phyloP scores from a whole-genome alignment of 768 basidiomycete species.

The Mycena kentingensis region DNA sequence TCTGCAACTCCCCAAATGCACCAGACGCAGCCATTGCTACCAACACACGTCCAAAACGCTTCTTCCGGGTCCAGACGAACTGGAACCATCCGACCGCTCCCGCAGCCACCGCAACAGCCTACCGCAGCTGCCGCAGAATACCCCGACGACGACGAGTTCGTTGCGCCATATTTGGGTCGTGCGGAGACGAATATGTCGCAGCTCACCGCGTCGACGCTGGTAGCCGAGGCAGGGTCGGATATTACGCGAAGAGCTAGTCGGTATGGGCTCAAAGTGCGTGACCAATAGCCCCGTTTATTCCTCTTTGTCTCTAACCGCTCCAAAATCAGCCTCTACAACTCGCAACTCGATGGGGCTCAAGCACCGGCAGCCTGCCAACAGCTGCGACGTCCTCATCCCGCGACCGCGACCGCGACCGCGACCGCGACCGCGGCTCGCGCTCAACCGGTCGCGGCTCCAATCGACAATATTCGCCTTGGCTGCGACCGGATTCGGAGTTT shows the following conservation, averaged over 20 bases:
- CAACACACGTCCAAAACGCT: neutral
- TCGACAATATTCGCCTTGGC: too few species aligned
- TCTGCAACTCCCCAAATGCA: neutral
- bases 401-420: neutral
- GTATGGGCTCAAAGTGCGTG: slow-evolving; percentile 11
- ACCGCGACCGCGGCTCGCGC: neutral
- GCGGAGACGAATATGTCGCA: slow-evolving; percentile 22
- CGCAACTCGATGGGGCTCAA: slow-evolving; percentile 8
- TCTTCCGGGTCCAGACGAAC: too few species aligned
- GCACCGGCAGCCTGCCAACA: too few species aligned
- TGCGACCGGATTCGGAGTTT: slow-evolving; percentile 7
- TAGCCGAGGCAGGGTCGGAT: slow-evolving; percentile 26
- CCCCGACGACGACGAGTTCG: slow-evolving; percentile 13
- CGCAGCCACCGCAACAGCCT: too few species aligned
- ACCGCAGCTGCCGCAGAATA: too few species aligned
- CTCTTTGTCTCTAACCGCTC: neutral
- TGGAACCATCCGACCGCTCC: too few species aligned
- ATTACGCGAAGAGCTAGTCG: neutral
- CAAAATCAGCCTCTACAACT: slow-evolving; percentile 10
- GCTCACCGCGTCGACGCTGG: slow-evolving; percentile 26
- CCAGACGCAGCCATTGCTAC: neutral
- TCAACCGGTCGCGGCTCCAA: slow-evolving; percentile 4
- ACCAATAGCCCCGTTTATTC: neutral
- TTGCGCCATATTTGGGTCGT: slow-evolving; percentile 9
- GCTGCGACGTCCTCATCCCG: too few species aligned